Base-by-base conservation (phyloP, 441 rosid species). In the Eutrema salsugineum region DNA sequence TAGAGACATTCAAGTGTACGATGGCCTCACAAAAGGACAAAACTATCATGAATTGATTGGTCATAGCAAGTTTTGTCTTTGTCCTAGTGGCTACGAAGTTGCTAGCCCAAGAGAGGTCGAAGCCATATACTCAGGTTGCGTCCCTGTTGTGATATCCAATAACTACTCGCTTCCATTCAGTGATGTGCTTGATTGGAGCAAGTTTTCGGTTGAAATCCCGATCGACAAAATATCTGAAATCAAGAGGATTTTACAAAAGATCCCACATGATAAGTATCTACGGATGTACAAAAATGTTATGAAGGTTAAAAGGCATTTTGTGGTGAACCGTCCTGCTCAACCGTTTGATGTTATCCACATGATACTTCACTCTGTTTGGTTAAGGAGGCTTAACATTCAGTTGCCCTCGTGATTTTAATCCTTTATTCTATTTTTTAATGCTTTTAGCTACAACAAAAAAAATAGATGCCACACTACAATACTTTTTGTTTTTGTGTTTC, bases 21-120 rank as follows among this genome's bases (percentile, higher is more conserved):
- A 78, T 16, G 39, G 77, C 53, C 83, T 87, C 5, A 77, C 72
- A 4, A 62, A 54, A 24, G 75, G 36, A 6, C 75, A 77, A 28
- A 54, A 63, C 24, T 87, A 85, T 73, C 69, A 58, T 32, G 54
- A 75, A 11, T 17, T 82, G 15, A 83, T 82, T 79, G 85, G 81
- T 19, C 75, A 32, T 58, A 80, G 84, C 72, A 84, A 78, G 78
- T 86, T 83, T 70, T 88, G 90, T 68, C 48, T 88, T 59, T 86
- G 90, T 75, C 93, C 89, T 11, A 88, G 93, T 54, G 89, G 93
- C 64, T 83, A 50, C 19, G 85, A 86, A 48, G 90, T 88, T 19
- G 90, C 87, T 3, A 86, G 89, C 66, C 85, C 86, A 1, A 61
- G 85, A 71, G 75, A 82, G 12, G 84, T 81, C 0, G 80, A 77